Evolutionary conservation across 495 filamentous ascomycete species (phyloP), one percentile per base, ranked within the genome.

Genomic region (Hypoxylon trugodes): DNA sequence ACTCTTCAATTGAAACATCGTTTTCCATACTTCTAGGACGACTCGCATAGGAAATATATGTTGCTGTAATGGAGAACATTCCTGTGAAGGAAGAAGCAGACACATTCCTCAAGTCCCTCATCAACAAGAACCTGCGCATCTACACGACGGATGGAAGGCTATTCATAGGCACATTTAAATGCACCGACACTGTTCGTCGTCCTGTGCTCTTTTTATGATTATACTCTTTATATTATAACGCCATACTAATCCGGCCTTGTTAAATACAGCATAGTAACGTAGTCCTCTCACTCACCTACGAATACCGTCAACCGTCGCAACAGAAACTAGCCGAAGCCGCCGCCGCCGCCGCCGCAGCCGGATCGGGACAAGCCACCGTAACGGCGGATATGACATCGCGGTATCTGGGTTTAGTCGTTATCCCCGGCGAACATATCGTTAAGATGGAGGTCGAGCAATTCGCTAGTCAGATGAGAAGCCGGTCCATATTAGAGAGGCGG

Each of bases 101-200:
- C 54, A 58, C 66, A 40, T 85, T 75, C 53, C 76, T 84, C 25
- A 64, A 60, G 16, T 80, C 81, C 25, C 80, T 90, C 54, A 74
- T 92, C 25, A 86, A 84, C 75, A 86, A 85, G 68, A 87, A 81
- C 43, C 76, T 98, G 33, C 89, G 93, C 59, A 79, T 98, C 47
- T 86, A 91, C 66, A 90, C 89, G 21, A 90, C 87, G 3, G 95
- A 98, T 73, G 82, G 79, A 21, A 90, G 95, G 36, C 89, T 97
- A 79, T 98, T 98, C 74, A 81, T 91, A 32, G 95, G 95, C 28
- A 79, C 84, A 55, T 90, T 98, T 77, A 97, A 94, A 75, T 98
- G 96, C 76, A 96, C 92, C 16, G 95, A 98, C 78, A 87, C 90
- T 46, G 95, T 96, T 66, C 38, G 81, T 77, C 26, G 4, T 22